phyloP scores from a whole-genome alignment of 2,329 filamentous ascomycete genomes.

The Fusarium transvaalense region DNA sequence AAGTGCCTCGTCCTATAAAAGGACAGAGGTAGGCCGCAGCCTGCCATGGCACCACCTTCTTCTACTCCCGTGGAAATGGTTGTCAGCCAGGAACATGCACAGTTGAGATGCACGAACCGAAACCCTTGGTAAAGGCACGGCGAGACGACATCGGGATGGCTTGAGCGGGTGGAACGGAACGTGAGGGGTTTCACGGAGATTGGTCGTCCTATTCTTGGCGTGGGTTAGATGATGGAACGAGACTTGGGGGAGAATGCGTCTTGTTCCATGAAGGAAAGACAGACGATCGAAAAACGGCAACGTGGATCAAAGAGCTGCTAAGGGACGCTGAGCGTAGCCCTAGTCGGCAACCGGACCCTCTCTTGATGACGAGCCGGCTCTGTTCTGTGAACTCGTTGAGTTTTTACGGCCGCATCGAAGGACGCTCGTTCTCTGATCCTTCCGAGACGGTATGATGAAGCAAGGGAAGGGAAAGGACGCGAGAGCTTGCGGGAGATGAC shows the following conservation, averaged over 20 bases:
- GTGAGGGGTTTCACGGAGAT: constrained; percentile 19
- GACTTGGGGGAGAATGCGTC: constrained; percentile 39
- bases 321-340: constrained; percentile 25
- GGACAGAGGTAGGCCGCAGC: constrained; percentile 25
- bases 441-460: constrained; percentile 26
- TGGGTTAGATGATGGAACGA: constrained; percentile 43
- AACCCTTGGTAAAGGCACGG: constrained; percentile 30
- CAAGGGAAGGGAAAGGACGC: constrained; percentile 18
- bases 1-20: constrained; percentile 77
- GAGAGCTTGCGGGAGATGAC: constrained; percentile 47
- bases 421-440: constrained; percentile 45
- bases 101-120: constrained; percentile 32
- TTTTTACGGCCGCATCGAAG: constrained; percentile 46
- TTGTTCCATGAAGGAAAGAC: constrained; percentile 41
- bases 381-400: constrained; percentile 30
- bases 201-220: constrained; percentile 36
- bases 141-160: constrained; percentile 31
- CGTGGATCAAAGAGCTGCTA: constrained; percentile 21
- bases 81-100: constrained; percentile 26
- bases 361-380: constrained; percentile 34
- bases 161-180: constrained; percentile 29
- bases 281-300: constrained; percentile 24
- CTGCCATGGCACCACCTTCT: constrained; percentile 24
- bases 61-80: constrained; percentile 26
- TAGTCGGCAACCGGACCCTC: constrained; percentile 14